Evolutionary conservation across 2,329 filamentous ascomycete species (phyloP).

Genomic region (Alternaria ventricosa): DNA sequence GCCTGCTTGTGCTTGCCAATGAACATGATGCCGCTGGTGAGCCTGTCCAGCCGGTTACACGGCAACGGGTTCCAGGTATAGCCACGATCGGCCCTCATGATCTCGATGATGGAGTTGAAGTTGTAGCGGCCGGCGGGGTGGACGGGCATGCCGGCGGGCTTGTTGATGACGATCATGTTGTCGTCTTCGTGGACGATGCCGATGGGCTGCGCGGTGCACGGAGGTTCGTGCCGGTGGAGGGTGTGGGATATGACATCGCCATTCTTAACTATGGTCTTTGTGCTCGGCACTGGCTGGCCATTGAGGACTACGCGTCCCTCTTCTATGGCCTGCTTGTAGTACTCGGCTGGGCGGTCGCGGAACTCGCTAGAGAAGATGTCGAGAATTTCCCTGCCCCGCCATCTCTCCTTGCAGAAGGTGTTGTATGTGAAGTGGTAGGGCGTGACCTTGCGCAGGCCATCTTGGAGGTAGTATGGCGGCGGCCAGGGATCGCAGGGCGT

Average conservation of each 20-base stretch:
- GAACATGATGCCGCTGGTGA: slow-evolving; percentile 98
- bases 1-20: slow-evolving; percentile 85
- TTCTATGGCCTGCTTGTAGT: slow-evolving; percentile 84
- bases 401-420: slow-evolving; percentile 91
- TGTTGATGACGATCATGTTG: slow-evolving; percentile 94
- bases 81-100: slow-evolving; percentile 79
- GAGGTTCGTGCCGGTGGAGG: slow-evolving; percentile 92
- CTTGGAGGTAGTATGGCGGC: slow-evolving; percentile 81
- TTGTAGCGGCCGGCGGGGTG: slow-evolving; percentile 95
- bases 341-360: slow-evolving; percentile 81
- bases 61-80: slow-evolving; percentile 68
- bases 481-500: slow-evolving; percentile 63
- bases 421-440: slow-evolving; percentile 96
- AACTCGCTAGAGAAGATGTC: slow-evolving; percentile 94
- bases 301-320: slow-evolving; percentile 81
- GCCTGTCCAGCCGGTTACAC: slow-evolving; percentile 90
- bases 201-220: slow-evolving; percentile 81
- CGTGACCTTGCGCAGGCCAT: slow-evolving; percentile 79
- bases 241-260: slow-evolving; percentile 93
- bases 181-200: slow-evolving; percentile 88
- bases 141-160: slow-evolving; percentile 92
- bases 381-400: slow-evolving; percentile 80
- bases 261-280: slow-evolving; percentile 78
- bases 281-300: slow-evolving; percentile 69
- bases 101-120: slow-evolving; percentile 93